Conservation (phyloP, 2,329 filamentous ascomycete species). For the Ascomycota sp. region DNA sequence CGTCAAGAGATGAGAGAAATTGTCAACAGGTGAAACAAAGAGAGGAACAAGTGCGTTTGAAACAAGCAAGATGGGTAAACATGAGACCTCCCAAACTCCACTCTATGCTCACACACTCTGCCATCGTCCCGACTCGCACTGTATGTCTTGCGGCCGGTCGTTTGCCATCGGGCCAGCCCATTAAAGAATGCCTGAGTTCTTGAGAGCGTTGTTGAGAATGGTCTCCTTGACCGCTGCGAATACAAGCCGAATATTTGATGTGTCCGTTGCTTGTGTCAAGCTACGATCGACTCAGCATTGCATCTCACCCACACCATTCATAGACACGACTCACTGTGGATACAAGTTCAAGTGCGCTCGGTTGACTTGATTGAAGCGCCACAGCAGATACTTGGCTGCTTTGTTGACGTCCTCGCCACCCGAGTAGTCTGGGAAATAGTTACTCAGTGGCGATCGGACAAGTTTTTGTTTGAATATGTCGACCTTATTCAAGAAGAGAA, state of each 20-base stretch:
- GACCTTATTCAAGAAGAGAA: slow-evolving; percentile 96
- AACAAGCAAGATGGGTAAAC: too few species aligned
- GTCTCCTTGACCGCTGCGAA: slow-evolving; percentile 98
- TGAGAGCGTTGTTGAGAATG: slow-evolving; percentile 92
- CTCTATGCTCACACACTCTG: too few species aligned
- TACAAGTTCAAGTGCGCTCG: slow-evolving; percentile 89
- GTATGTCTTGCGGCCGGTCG: too few species aligned
- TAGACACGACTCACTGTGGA: slow-evolving; percentile 53
- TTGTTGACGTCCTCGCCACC: slow-evolving; percentile 96
- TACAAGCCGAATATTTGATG: slow-evolving; percentile 90
- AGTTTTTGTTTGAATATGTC: slow-evolving; percentile 96
- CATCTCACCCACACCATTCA: not conserved
- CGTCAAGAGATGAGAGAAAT: too few species aligned
- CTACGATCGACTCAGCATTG: slow-evolving; percentile 21
- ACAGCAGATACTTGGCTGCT: slow-evolving; percentile 90
- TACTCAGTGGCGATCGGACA: slow-evolving; percentile 67
- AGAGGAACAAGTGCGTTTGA: too few species aligned
- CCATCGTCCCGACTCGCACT: too few species aligned
- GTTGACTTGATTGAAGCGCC: slow-evolving; percentile 98
- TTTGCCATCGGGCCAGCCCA: slow-evolving; percentile 1
- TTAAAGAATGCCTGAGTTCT: slow-evolving; percentile 91
- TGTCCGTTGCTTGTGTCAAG: slow-evolving; percentile 95
- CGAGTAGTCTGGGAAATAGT: slow-evolving; percentile 96
- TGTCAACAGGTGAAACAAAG: too few species aligned
- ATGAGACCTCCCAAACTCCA: too few species aligned